Evolutionary conservation across 768 basidiomycete genomes (phyloP).

Genomic region (Russula brevipes): DNA sequence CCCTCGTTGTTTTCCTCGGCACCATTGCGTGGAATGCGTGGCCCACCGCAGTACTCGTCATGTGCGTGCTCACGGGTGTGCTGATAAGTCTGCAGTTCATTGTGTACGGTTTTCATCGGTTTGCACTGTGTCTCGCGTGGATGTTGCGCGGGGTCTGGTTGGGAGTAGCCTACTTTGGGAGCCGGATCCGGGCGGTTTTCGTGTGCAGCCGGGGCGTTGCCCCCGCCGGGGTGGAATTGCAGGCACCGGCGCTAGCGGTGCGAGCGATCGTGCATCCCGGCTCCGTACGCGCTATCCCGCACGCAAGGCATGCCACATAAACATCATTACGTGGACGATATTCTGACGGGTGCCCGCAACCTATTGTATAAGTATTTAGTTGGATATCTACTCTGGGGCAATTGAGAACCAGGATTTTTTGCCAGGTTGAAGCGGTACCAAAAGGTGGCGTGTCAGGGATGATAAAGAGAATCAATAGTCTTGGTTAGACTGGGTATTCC

Average conservation of each 20-base stretch:
- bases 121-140: slow-evolving; percentile 13
- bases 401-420: too few species aligned
- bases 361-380: neutral
- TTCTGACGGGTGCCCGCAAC: neutral
- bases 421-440: too few species aligned
- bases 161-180: neutral
- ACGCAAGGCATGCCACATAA: neutral
- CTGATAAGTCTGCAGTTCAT: slow-evolving; percentile 63
- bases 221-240: neutral
- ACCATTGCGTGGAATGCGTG: slow-evolving; percentile 59
- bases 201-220: neutral
- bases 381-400: too few species aligned
- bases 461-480: too few species aligned
- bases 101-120: slow-evolving; percentile 31
- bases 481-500: too few species aligned
- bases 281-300: neutral
- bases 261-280: neutral
- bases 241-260: neutral
- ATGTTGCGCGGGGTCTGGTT: slow-evolving; percentile 11
- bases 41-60: slow-evolving; percentile 55
- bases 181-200: neutral
- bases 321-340: neutral
- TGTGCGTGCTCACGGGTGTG: slow-evolving; percentile 53
- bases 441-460: too few species aligned
- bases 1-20: slow-evolving; percentile 56